Conservation (phyloP, 73 alveolate genomes). For the Vitrella brassicaformis region DNA sequence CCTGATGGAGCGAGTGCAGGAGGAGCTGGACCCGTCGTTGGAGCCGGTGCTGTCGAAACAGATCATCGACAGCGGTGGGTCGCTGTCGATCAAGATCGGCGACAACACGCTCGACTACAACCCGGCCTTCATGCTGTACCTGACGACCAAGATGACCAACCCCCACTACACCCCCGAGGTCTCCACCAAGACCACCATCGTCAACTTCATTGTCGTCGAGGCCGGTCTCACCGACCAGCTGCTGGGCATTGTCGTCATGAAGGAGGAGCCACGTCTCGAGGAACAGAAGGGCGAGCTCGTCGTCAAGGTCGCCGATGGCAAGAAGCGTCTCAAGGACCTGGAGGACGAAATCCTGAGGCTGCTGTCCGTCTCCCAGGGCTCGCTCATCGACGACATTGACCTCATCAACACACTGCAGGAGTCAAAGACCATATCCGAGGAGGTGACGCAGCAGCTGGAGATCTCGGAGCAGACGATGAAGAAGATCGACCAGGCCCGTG, state of each 20-base stretch:
- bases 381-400: constrained; percentile 63
- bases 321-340: constrained; percentile 52
- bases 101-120: constrained; percentile 81
- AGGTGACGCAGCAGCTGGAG: constrained; percentile 42
- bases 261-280: constrained; percentile 74
- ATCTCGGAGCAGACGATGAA: constrained; percentile 63
- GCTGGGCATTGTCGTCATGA: constrained; percentile 48
- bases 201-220: constrained; percentile 36
- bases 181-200: constrained; percentile 41
- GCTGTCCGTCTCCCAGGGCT: constrained; percentile 57
- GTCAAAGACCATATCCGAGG: constrained; percentile 31
- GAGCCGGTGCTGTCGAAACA: constrained; percentile 89
- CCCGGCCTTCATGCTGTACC: constrained; percentile 79
- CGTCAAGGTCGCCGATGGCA: constrained; percentile 46
- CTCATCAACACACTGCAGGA: constrained; percentile 63
- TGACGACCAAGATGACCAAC: constrained; percentile 93
- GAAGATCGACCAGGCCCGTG: constrained; percentile 80
- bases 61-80: constrained; percentile 24
- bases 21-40: constrained; percentile 94
- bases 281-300: constrained; percentile 55
- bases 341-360: constrained; percentile 65
- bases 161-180: constrained; percentile 99
- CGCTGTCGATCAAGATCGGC: constrained; percentile 60
- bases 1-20: constrained; percentile 77
- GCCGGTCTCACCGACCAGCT: constrained; percentile 38